Conservation (phyloP, 331 rosid species). For the Phaseolus coccineus region DNA sequence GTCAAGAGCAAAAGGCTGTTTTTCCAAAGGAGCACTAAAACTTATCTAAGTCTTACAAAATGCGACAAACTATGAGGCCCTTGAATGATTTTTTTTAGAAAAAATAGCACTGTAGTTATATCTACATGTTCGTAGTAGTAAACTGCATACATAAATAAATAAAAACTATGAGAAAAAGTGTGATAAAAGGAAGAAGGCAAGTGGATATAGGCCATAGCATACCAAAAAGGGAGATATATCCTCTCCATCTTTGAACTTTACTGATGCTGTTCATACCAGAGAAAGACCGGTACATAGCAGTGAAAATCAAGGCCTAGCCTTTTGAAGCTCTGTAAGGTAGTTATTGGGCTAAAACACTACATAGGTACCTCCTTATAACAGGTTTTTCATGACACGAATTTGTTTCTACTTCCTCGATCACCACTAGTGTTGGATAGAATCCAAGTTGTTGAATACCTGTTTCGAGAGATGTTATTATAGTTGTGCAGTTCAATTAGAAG, state of each 20-base stretch:
- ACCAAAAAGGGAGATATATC: constrained; percentile 67
- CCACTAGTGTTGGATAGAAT: not conserved
- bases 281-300: constrained; percentile 81
- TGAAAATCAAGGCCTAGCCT: constrained; percentile 74
- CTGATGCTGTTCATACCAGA: constrained; percentile 73
- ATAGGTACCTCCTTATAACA: constrained; percentile 57
- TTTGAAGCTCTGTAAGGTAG: constrained; percentile 63
- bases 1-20: no score
- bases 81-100: no score
- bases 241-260: constrained; percentile 62
- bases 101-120: no score
- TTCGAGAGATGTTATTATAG: not conserved
- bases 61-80: no score
- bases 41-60: no score
- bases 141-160: no score
- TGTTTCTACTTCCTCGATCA: not conserved
- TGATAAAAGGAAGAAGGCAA: no score
- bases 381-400: constrained; percentile 17
- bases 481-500: not conserved
- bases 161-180: no score
- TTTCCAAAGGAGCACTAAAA: no score
- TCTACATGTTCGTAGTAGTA: no score
- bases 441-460: not conserved
- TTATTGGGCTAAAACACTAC: constrained; percentile 75
- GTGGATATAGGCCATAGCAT: constrained; percentile 55